A percentile compares a stretch with the other conserved stretches of the same genome.
These are phyloP conservation scores for Secale cereale DNA, from an alignment of 176 grass and related monocot species.

Conservation along the genomic window DNA sequence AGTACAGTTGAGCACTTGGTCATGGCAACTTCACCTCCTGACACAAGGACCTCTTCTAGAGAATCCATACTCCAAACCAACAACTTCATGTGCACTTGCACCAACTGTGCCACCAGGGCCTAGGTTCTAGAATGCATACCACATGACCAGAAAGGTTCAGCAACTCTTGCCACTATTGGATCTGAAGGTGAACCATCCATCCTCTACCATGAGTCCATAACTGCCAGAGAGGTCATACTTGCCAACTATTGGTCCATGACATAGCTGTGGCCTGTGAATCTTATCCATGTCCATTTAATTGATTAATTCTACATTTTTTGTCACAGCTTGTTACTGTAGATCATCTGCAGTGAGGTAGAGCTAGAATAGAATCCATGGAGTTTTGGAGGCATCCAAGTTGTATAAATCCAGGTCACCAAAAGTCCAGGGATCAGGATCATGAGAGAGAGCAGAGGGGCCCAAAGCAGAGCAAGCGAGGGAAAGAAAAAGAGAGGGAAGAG, in stretches of 20 bases:
- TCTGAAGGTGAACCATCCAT: neutral
- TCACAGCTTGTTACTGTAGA: neutral
- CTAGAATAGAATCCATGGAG: neutral
- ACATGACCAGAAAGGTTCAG: constrained; percentile 19
- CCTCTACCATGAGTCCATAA: neutral
- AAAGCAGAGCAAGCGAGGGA: constrained; percentile 9
- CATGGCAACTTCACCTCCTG: constrained; percentile 18
- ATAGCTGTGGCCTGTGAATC: neutral
- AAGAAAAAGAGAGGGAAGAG: constrained; percentile 6
- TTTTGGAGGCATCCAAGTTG: constrained; percentile 8
- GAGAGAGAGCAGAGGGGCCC: constrained; percentile 6
- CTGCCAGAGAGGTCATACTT: neutral
- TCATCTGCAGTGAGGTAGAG: neutral
- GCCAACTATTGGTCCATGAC: neutral
- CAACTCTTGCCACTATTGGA: neutral
- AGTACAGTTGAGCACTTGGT: constrained; percentile 17
- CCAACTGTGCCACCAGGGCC: neutral
- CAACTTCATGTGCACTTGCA: constrained; percentile 24
- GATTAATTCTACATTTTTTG: neutral
- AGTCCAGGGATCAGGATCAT: constrained; percentile 5
- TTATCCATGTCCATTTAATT: neutral
- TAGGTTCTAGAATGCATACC: neutral
- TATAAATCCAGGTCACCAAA: neutral
- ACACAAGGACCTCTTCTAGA: constrained; percentile 14
- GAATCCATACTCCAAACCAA: constrained; percentile 1